Base-by-base conservation (phyloP, 1,284 basidiomycete genomes). In the Omphalotus olearius region DNA sequence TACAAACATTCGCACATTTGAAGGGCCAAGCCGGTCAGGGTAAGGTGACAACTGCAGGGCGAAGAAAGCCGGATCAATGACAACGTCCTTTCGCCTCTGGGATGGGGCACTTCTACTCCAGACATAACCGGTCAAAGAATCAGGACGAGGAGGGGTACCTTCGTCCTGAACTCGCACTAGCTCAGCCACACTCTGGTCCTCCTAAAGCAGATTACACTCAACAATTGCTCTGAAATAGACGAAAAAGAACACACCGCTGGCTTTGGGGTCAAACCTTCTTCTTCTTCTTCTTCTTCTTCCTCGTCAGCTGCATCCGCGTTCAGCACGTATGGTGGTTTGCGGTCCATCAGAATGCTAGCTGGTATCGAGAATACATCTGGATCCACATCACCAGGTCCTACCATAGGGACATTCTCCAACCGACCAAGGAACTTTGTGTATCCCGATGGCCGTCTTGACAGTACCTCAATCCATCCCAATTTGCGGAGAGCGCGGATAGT, bases 381-480 rank as follows among this genome's bases (percentile, higher is more conserved):
- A 57, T 88, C 79, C 3, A 87, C 85, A 62, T 93, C 91, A 1
- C 92, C 93, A 1, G 88, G 75, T 0, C 85, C 83, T 3, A 93
- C 82, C 66, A 93, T 75, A 0, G 92, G 91, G 1, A 91, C 81
- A 64, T 99, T 98, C 66, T 98, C 95, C 30, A 95, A 67, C 61
- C 91, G 85, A 65, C 90, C 92, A n/a, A 98, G 70, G 63, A 98
- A 85, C 59, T 80, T 83, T 3, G 91, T 91, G 53, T 88, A 86
- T 4, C 97, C 97, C 0, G 95, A 98, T 0, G 97, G 88, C 16
- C 97, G 79, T 6, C 94, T 82, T 0, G 90, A 87, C 35, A 88
- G 70, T 6, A 98, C 83, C 63, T 96, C 93, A 20, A 95, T 80
- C 96, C 96, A 98, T 2, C 94, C 94, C 1, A 82, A 74, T 54